A percentile compares a stretch with the other conserved stretches of the same genome.
Conservation (phyloP, 108 stramenopile species). For the Nitzschia putrida region DNA sequence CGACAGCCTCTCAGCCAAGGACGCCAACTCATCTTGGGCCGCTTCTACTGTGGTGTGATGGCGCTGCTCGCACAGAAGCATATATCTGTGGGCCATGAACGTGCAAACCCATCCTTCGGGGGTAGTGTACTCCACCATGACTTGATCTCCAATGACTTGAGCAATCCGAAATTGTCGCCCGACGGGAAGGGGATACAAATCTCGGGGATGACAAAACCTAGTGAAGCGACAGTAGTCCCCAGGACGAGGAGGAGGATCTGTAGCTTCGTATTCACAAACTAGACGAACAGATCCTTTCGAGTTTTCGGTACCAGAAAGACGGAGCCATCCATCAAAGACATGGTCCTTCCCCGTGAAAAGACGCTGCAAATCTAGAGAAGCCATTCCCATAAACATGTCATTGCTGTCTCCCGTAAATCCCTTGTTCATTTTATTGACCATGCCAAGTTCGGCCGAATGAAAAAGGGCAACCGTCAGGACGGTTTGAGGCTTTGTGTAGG, state of each 20-base stretch:
- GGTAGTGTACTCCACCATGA: slow-evolving; percentile 61
- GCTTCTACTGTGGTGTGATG: slow-evolving; percentile 59
- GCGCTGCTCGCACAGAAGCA: slow-evolving; percentile 67
- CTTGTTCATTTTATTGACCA: slow-evolving; percentile 30
- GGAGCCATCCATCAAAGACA: slow-evolving; percentile 73
- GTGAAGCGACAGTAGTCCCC: slow-evolving; percentile 80
- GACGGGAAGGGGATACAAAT: slow-evolving; percentile 65
- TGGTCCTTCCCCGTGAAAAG: slow-evolving; percentile 68
- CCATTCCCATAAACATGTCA: slow-evolving; percentile 68
- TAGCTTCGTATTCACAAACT: slow-evolving; percentile 80
- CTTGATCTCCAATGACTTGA: slow-evolving; percentile 59
- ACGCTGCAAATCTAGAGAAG: slow-evolving; percentile 61
- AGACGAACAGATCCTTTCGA: slow-evolving; percentile 52
- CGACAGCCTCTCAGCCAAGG: slow-evolving; percentile 60
- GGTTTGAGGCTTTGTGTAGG: slow-evolving; percentile 38
- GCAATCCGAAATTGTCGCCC: slow-evolving; percentile 51
- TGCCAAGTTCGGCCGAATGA: slow-evolving; percentile 46
- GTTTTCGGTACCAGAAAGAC: slow-evolving; percentile 26
- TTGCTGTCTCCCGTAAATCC: slow-evolving; percentile 48
- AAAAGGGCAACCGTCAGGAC: slow-evolving; percentile 51
- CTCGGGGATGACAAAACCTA: slow-evolving; percentile 54
- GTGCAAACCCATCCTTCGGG: slow-evolving; percentile 76
- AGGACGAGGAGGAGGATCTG: slow-evolving; percentile 55
- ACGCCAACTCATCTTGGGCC: slow-evolving; percentile 58
- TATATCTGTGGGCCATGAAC: slow-evolving; percentile 66